Evolutionary conservation across 2,329 filamentous ascomycete species (phyloP), one percentile per base, ranked within the genome.

Genomic region (Penicillium sp.): DNA sequence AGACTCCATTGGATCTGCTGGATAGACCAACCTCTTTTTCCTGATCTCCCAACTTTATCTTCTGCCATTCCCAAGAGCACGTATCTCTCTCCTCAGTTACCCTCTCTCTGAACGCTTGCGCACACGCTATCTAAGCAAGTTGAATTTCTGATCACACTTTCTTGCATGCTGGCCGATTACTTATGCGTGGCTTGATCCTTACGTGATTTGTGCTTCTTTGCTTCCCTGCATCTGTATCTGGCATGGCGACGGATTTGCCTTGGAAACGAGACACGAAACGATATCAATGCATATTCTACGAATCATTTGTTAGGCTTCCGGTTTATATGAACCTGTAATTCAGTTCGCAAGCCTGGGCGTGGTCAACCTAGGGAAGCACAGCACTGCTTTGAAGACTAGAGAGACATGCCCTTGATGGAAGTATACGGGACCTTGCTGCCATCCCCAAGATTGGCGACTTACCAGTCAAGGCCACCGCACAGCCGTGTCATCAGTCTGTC

Each of bases 201-300:
- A n/a, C 31, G 1, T 31, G 22, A 11, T 50, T 40, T 50, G 49
- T 13, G 41, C 50, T 53, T 22, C 54, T 47, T 31, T 58, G 40
- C 39, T 47, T 61, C 22, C 54, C 22, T 44, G 54, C 58, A 65
- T 65, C 43, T 60, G 47, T 52, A 58, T 53, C 50, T 60, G 51
- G 56, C 58, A 60, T 61, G 52, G 59, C 59, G 56, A 56, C 40
- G 53, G 43, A 46, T 18, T 51, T 54, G 35, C 51, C 55, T 58
- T 60, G 33, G 53, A 19, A 63, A 66, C 55, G 62, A 65, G 62
- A 66, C 58, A 66, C 37, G 60, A 62, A 61, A 54, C 51, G 53
- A 61, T 52, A 52, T 36, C 50, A 43, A 35, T 52, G 50, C 46
- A 33, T 49, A 49, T 35, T 49, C 3, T 19, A 19, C n/a, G n/a